Evolutionary conservation across 345 rosid species (phyloP), one percentile per base, ranked within the genome.

Genomic region (Litchi chinensis): DNA sequence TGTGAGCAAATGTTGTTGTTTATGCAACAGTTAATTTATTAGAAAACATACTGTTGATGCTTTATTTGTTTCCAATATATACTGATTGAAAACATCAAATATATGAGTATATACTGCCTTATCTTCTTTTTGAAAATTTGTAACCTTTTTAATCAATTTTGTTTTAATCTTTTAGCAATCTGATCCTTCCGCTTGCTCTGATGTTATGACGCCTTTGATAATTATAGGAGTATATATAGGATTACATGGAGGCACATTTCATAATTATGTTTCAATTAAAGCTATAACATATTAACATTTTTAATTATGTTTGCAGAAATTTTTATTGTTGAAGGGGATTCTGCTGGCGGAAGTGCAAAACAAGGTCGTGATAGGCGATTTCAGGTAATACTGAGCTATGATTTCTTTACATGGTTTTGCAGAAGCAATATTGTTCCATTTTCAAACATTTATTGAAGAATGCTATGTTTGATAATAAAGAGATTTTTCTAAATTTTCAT

Each of bases 311-410:
- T 72, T 86, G 68, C 88, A 96, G 99, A 96, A 84, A 96, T 96
- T 79, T 96, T 96, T 79, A 94, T 96, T 74, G 99, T 96, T 7
- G 99, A 96, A 84, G 99, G 99, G 66, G 98, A 96, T 85, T 96
- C 99, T 54, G 99, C 99, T 63, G 99, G 99, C 63, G 98, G 98
- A 79, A 96, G 99, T 88, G 99, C 99, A 76, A 96, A 96, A 85
- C 99, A 94, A 77, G 99, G 99, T 73, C 98, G 99, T 71, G 98
- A 96, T 85, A 89, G 99, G 82, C 91, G 97, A 46, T 94, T 94
- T 85, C 99, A 96, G 99, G 99, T 94, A 81, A 86, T 72, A 43
- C 50, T 41, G 64, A 69, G 62, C 66, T 46, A 32, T 54, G 13
- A 19, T 48, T 28, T 24, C 62, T 39, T 18, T 5, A n/a, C 71